Conservation (phyloP, 441 rosid species). For the Hura crepitans region DNA sequence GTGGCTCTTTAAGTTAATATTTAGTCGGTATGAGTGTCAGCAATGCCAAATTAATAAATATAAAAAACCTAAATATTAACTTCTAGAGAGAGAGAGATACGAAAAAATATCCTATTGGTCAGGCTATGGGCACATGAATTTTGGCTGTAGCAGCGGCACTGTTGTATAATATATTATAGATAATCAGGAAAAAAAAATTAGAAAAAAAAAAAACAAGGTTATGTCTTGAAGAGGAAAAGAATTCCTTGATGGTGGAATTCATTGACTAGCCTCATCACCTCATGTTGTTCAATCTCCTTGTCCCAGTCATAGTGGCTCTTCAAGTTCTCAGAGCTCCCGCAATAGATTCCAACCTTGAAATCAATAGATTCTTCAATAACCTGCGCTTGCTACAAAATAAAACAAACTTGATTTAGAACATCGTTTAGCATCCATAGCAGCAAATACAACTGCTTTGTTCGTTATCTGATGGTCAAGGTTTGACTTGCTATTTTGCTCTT, state of each 20-base stretch:
- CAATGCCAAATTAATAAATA: too few relatives aligned
- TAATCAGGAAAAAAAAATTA: background rate
- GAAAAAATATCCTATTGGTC: too few relatives aligned
- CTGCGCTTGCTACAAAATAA: slow-evolving; percentile 66
- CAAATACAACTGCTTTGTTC: slow-evolving; percentile 2
- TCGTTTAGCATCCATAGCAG: background rate
- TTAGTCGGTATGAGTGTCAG: too few relatives aligned
- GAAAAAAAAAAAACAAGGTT: background rate
- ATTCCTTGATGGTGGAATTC: background rate
- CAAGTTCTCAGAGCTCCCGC: slow-evolving; percentile 54
- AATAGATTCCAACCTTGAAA: slow-evolving; percentile 66
- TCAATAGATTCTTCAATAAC: slow-evolving; percentile 69
- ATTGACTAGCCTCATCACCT: slow-evolving; percentile 45
- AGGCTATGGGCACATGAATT: too few relatives aligned
- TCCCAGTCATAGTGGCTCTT: slow-evolving; percentile 72
- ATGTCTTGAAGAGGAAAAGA: background rate
- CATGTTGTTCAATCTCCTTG: slow-evolving; percentile 60
- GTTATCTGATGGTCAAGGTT: slow-evolving; percentile 1
- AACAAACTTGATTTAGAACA: slow-evolving; percentile 21
- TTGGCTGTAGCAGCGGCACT: too few relatives aligned
- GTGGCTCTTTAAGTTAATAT: too few relatives aligned
- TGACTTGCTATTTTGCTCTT: background rate
- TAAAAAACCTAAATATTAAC: too few relatives aligned
- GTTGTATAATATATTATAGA: background rate
- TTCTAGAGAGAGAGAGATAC: too few relatives aligned